Conservation (phyloP, 2,329 filamentous ascomycete species). For the Exophiala sideris region DNA sequence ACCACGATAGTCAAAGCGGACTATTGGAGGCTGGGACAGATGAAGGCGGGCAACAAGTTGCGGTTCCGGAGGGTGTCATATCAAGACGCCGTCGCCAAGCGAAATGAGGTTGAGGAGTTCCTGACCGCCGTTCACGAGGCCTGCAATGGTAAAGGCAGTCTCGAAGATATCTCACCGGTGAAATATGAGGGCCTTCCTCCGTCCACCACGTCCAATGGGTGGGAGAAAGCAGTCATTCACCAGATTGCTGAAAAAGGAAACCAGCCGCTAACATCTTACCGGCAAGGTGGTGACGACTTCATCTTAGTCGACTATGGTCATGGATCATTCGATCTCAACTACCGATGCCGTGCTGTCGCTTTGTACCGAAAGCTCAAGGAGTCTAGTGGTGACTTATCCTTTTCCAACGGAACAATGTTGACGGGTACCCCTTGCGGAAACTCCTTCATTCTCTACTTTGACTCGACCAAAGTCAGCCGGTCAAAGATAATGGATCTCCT, state of each 20-base stretch:
- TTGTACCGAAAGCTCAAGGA: conserved; percentile 49
- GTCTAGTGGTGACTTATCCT: conserved; percentile 34
- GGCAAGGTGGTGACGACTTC: conserved; percentile 50
- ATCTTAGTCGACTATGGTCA: conserved; percentile 58
- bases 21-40: conserved; percentile 60
- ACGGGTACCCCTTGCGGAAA: conserved; percentile 53
- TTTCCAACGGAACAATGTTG: conserved; percentile 40
- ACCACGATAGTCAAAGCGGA: conserved; percentile 57
- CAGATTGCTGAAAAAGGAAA: conserved; percentile 35
- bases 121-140: conserved; percentile 43
- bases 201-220: conserved; percentile 24
- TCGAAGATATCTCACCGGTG: conserved; percentile 35
- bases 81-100: conserved; percentile 49
- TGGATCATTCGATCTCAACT: conserved; percentile 55
- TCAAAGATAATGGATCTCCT: conserved; percentile 38
- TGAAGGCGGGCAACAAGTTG: conserved; percentile 57
- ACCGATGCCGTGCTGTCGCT: conserved; percentile 54
- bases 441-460: conserved; percentile 46
- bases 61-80: conserved; percentile 51
- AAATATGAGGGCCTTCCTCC: conserved; percentile 27
- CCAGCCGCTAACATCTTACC: conserved; percentile 41
- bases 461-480: conserved; percentile 41
- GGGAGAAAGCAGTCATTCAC: conserved; percentile 35
- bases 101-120: conserved; percentile 45
- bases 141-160: conserved; percentile 34